Base-by-base conservation (phyloP, 208 protist species). In the Vickermania ingenoplastis region DNA sequence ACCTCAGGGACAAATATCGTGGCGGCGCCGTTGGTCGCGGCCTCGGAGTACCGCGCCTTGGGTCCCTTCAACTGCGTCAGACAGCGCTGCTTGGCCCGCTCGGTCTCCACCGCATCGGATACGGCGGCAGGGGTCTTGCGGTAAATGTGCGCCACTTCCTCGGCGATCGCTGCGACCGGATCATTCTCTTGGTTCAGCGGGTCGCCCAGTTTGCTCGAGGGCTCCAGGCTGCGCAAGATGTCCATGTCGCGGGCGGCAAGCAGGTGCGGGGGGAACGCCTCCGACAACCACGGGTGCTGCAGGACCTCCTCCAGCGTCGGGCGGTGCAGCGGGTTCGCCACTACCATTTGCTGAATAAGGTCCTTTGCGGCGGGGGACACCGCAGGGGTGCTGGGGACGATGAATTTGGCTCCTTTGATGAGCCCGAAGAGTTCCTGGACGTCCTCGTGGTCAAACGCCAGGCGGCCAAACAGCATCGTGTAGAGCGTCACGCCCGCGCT, bases 221-320 rank as follows among this genome's bases (percentile, higher is more conserved):
- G n/a, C n/a, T n/a, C n/a, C n/a, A n/a, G n/a, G n/a, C n/a, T n/a
- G n/a, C n/a, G n/a, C n/a, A 87, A 41, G 53, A 89, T 73, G 1
- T 82, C 72, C 17, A 81, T 71, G 67, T 85, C 86, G 66, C 91
- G 81, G 2, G 87, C 53, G 5, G 77, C 66, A 2, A 92, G 73
- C 11, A 95, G 61, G 63, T 83, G 77, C 21, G 57, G 65, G 17
- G 85, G 84, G 61, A 80, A 92, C 48, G 67, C 31, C 2, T 72
- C 70, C 0, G 67, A 61, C 49, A 91, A 45, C 83, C 86, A 95
- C 3, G 89, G 83, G 71, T 91, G 82, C 60, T 91, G 80, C 73
- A 95, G 83, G 14, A 92, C 76, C 69, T 95, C 85, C 66, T 91
- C 83, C 71, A 95, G 89, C 14, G 89, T 95, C 11, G 85, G 80